Base-by-base conservation (phyloP, 257 asterid species). In the Capsicum chinense region DNA sequence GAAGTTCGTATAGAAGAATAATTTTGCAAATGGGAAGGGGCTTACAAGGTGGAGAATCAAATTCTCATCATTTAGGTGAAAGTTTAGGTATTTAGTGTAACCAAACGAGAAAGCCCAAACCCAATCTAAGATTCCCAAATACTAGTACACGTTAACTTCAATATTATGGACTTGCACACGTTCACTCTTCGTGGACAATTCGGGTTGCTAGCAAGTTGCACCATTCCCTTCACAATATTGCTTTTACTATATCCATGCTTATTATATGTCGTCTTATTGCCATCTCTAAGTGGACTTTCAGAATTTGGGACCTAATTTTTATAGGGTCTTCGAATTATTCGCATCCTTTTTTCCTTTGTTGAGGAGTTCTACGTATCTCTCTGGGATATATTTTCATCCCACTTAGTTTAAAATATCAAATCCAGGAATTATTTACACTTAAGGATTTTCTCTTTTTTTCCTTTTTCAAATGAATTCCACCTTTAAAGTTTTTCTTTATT, bases 281-380 rank as follows among this genome's bases (percentile, higher is more conserved):
- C 17, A 50, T 74, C 80, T 50, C 80, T 50, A 74, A 60, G 19
- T 21, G 60, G 80, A 74, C 15, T 50, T 70, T 19, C 60, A 50
- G 62, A 74, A 26, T 6, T 26, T 74, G 60, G 80, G 62, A 74
- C 62, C 81, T 74, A 10, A 73, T 0, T 48, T 50, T 21, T 48
- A 62, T 50, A 62, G 81, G n/a, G 81, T 74, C 81, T 16, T 21
- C 12, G 42, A 74, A 19, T 74, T 50, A 50, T 50, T 74, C 47
- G 8, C 50, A 21, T 13, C 13, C 44, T 4, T 71, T 47, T 64
- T 50, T 12, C 42, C 7, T 7, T 60, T 74, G 47, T 48, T 48
- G 42, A 5, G 80, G 80, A 48, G 42, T 5, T 44, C 48, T 47
- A 12, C 42, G 19, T 3, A 11, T 19, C 56, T 47, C 50, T 68